Evolutionary conservation across 305 asterid species (phyloP), one percentile per base, ranked within the genome.

Genomic region (Andrographis paniculata): DNA sequence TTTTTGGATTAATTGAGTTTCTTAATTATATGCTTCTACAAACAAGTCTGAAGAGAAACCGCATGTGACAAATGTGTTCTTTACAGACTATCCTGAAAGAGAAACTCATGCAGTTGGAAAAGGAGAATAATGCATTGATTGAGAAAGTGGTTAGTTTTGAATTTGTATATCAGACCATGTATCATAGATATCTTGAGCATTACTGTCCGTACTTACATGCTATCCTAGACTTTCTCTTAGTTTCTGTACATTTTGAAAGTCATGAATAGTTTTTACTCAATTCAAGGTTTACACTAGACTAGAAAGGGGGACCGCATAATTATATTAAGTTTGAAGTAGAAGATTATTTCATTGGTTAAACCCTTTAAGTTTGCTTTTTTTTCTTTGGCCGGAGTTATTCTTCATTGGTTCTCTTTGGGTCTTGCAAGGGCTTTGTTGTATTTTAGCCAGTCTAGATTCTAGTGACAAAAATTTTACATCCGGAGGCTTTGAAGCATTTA

Each of bases 81-180:
- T 42, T 66, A 52, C 75, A 80, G 83, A 73, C 66, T 47, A 70
- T 60, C 53, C 63, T 71, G 23, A 74, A 64, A 61, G 83, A 68
- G 65, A 71, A 62, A 60, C 58, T 69, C 53, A 17, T 56, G 43
- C 73, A 65, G 59, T 62, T 66, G 65, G 75, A 64, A 38, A 68
- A 62, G 47, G 82, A 82, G 62, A 82, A 62, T 11, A 67, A 62
- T 39, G 64, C 58, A 17, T 46, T 68, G 31, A 38, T 62, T 61
- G 56, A 56, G 49, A 77, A 73, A 61, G 73, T 68, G 85, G 92
- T 81, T 20, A 35, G 22, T n/a, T 27, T 5, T 27, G 13, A 9
- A 33, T 24, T 24, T 24, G 30, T 24, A 4, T 8, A 24, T 24
- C 13, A n/a, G n/a, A 10, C 10, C 14, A 31, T 8, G 11, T 31